Evolutionary conservation across 1,139 yeast genomes (phyloP).

Genomic region (Hansenula sp.): DNA sequence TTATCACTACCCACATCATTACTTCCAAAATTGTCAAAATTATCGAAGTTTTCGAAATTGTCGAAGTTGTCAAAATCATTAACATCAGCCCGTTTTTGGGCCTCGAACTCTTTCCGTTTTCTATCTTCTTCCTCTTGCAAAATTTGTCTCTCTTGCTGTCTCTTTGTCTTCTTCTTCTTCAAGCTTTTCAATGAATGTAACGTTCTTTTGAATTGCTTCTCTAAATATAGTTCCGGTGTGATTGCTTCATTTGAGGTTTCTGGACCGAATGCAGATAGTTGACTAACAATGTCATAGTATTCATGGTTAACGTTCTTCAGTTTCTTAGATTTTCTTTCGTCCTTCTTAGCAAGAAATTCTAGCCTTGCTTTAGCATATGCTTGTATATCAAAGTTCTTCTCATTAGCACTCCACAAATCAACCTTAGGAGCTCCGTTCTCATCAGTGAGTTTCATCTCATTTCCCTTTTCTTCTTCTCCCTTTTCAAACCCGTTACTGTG

Average conservation of each 20-base stretch:
- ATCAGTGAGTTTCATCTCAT: too few species aligned
- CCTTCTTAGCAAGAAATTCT: slow-evolving; percentile 26
- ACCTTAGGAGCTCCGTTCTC: slow-evolving; percentile 2
- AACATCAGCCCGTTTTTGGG: background rate
- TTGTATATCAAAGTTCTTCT: slow-evolving; percentile 46
- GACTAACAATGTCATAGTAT: slow-evolving; percentile 7
- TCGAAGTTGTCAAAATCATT: slow-evolving; percentile 9
- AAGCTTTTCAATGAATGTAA: slow-evolving; percentile 13
- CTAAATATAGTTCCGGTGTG: slow-evolving; percentile 12
- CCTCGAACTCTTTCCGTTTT: slow-evolving; percentile 7
- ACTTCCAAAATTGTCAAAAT: slow-evolving; percentile 9
- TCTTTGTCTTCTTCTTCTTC: slow-evolving; percentile 10
- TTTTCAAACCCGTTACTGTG: slow-evolving; percentile 3
- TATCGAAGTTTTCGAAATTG: slow-evolving; percentile 15
- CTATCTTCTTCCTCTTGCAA: slow-evolving; percentile 12
- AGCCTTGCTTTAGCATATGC: slow-evolving; percentile 50
- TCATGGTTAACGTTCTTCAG: slow-evolving; percentile 17
- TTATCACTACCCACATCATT: background rate
- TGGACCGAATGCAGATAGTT: slow-evolving; percentile 11
- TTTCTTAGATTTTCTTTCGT: slow-evolving; percentile 27
- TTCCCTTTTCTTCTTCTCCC: slow-evolving; percentile 9
- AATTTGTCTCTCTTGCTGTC: slow-evolving; percentile 10
- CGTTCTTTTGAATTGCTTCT: slow-evolving; percentile 14
- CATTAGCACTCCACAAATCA: slow-evolving; percentile 10
- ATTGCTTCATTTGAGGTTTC: background rate